phyloP scores from a whole-genome alignment of 1,284 basidiomycete species.

The Malassezia nana region DNA sequence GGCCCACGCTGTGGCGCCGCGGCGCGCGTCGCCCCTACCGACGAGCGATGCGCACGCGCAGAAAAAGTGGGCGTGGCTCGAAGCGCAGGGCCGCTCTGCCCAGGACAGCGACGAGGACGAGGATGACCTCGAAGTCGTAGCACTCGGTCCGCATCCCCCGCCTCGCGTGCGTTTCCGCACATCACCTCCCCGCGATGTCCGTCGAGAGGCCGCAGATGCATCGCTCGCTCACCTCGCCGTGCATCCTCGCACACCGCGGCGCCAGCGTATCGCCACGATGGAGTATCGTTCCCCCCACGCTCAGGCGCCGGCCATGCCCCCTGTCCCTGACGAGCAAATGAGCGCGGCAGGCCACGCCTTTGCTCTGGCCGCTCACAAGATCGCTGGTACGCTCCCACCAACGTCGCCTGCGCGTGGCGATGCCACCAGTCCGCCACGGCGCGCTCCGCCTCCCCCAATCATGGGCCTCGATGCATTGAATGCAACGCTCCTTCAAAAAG shows the following conservation, averaged over 20 bases:
- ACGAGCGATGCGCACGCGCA: not conserved
- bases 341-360: conserved; percentile 24
- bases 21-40: not conserved
- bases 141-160: not conserved
- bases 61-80: conserved; percentile 14
- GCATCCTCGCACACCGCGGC: conserved; percentile 12
- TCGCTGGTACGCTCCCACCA: conserved; percentile 19
- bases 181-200: not conserved
- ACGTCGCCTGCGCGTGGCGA: conserved; percentile 5
- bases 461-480: conserved; percentile 32
- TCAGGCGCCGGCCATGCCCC: not conserved
- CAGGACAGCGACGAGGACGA: not conserved
- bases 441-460: conserved; percentile 9
- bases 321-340: conserved; percentile 24
- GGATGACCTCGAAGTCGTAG: conserved; percentile 11
- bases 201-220: conserved; percentile 1
- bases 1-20: not conserved
- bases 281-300: conserved; percentile 17
- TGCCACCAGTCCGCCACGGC: not conserved
- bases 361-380: conserved; percentile 23
- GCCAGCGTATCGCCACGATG: conserved; percentile 3
- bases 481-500: conserved; percentile 26
- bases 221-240: conserved; percentile 1
- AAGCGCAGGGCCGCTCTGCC: not conserved
- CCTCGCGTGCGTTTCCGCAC: conserved; percentile 1